A percentile compares a stretch with the other conserved stretches of the same genome.
These are phyloP conservation scores for Claviceps fusiformis DNA, from an alignment of 2,329 filamentous ascomycete genomes.

Conservation along the genomic window DNA sequence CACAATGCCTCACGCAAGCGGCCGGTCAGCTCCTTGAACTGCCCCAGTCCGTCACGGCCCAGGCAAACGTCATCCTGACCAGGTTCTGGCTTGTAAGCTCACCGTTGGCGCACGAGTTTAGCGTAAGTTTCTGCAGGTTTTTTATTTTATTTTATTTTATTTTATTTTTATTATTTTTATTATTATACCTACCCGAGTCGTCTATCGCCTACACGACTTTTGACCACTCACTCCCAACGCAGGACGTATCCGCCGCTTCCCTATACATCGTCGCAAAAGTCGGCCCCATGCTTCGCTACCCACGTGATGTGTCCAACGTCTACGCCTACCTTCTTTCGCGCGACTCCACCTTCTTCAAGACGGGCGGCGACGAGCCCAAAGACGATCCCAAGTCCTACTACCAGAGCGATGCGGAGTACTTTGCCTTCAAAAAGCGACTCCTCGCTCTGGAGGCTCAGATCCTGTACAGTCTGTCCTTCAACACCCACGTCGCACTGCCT, in stretches of 20 bases:
- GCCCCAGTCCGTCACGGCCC: slow-evolving; percentile 73
- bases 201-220: background rate
- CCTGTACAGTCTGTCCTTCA: slow-evolving; percentile 62
- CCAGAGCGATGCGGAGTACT: slow-evolving; percentile 61
- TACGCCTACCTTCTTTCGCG: slow-evolving; percentile 67
- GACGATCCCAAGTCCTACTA: slow-evolving; percentile 45
- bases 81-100: slow-evolving; percentile 60
- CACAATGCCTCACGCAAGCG: slow-evolving; percentile 61
- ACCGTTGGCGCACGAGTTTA: slow-evolving; percentile 45
- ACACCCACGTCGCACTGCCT: slow-evolving; percentile 73
- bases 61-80: slow-evolving; percentile 69
- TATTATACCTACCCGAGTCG: too few species aligned
- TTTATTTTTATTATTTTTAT: too few species aligned
- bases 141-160: background rate
- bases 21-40: slow-evolving; percentile 71
- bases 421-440: slow-evolving; percentile 47
- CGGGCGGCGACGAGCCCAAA: slow-evolving; percentile 15
- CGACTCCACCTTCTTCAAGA: slow-evolving; percentile 39
- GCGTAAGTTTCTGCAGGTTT: slow-evolving; percentile 20
- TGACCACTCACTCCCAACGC: background rate
- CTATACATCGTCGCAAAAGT: slow-evolving; percentile 76
- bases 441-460: slow-evolving; percentile 66
- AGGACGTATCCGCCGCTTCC: slow-evolving; percentile 71
- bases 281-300: slow-evolving; percentile 60
- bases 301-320: slow-evolving; percentile 70